Percentiles rank a stretch among this genome's conserved stretches.
Evolutionary conservation across 1,139 yeast species (phyloP).

Genomic region (Kurtzmaniella natalensis): DNA sequence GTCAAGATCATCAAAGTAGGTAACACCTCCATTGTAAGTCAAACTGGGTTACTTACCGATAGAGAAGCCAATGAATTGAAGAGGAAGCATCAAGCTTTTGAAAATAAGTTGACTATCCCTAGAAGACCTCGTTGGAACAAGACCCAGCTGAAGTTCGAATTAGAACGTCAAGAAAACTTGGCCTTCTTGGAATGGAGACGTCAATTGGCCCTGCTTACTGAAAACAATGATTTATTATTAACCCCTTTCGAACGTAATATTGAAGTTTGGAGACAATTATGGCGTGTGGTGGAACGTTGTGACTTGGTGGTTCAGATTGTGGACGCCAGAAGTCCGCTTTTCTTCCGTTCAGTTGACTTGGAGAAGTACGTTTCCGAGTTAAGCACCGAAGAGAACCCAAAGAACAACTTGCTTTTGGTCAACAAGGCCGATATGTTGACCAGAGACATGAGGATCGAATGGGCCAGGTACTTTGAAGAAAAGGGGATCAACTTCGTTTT

Average conservation of each 20-base stretch:
- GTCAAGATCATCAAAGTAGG: slow-evolving; percentile 82
- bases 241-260: slow-evolving; percentile 97
- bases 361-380: slow-evolving; percentile 78
- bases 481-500: slow-evolving; percentile 80
- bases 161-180: slow-evolving; percentile 85
- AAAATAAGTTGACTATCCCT: slow-evolving; percentile 85
- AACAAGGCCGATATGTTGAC: slow-evolving; percentile 92
- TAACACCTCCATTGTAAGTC: slow-evolving; percentile 47
- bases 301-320: slow-evolving; percentile 96
- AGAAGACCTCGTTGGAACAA: slow-evolving; percentile 86
- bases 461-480: slow-evolving; percentile 80
- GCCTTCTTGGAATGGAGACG: slow-evolving; percentile 95
- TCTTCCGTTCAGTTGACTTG: slow-evolving; percentile 86
- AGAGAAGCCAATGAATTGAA: slow-evolving; percentile 66
- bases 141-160: slow-evolving; percentile 65
- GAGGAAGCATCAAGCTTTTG: slow-evolving; percentile 67
- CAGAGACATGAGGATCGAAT: slow-evolving; percentile 65
- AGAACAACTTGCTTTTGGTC: slow-evolving; percentile 76
- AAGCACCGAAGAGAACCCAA: slow-evolving; percentile 41
- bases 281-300: slow-evolving; percentile 97
- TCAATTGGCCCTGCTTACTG: slow-evolving; percentile 78
- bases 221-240: slow-evolving; percentile 72
- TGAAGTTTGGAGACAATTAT: slow-evolving; percentile 97
- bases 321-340: slow-evolving; percentile 91
- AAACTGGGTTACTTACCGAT: slow-evolving; percentile 50